Conservation (phyloP, 371 early-diverging fungal genomes). For the Mortierella sp. region DNA sequence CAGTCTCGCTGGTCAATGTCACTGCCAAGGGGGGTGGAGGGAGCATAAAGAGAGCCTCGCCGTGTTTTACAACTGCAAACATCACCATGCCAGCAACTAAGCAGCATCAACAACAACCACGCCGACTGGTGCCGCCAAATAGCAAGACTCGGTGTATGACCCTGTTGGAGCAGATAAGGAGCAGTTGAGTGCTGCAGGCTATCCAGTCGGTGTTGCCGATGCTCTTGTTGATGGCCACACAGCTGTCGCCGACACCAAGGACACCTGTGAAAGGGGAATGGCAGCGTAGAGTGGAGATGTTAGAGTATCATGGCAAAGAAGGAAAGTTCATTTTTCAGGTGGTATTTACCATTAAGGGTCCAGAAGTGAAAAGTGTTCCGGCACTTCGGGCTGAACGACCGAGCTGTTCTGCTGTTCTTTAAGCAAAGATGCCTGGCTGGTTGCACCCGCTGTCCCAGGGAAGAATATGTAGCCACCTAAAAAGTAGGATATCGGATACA, state of each 20-base stretch:
- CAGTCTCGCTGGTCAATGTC: too few species aligned
- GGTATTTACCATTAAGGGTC: slow-evolving; percentile 9
- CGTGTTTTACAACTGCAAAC: too few species aligned
- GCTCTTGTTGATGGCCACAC: slow-evolving; percentile 49
- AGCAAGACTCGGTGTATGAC: slow-evolving; percentile 50
- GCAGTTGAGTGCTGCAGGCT: slow-evolving; percentile 38
- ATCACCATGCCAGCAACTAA: too few species aligned
- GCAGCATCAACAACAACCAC: too few species aligned
- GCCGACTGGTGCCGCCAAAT: too few species aligned
- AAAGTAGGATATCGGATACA: not conserved
- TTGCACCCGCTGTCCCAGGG: slow-evolving; percentile 10
- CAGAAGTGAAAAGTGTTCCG: slow-evolving; percentile 15
- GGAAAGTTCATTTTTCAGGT: not conserved
- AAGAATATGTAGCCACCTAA: slow-evolving; percentile 17
- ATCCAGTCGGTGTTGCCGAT: slow-evolving; percentile 48
- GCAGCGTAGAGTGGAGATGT: not conserved
- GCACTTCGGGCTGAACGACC: slow-evolving; percentile 1
- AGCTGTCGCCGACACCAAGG: slow-evolving; percentile 39
- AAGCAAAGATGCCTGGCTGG: not conserved
- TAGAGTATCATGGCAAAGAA: not conserved
- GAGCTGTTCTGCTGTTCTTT: slow-evolving; percentile 13
- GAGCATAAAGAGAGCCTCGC: too few species aligned
- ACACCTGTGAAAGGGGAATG: slow-evolving; percentile 20
- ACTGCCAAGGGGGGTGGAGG: too few species aligned
- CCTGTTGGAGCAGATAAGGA: slow-evolving; percentile 48